Base-by-base conservation (phyloP, 2,329 filamentous ascomycete genomes). In the Hyphodiscus sp. region DNA sequence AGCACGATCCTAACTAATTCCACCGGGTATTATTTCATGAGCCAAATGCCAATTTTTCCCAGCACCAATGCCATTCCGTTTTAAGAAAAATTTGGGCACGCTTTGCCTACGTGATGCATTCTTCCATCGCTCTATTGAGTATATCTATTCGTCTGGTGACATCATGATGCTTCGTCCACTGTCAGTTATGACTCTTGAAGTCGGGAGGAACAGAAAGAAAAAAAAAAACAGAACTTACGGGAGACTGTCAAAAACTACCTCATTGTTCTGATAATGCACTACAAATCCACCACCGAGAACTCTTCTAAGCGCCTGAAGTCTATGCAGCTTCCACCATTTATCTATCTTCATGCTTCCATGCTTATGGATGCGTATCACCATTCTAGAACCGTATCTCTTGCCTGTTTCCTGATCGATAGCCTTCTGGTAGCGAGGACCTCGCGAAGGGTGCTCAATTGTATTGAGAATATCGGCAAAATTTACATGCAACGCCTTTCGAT, bases 241-340 rank as follows among this genome's bases (percentile, higher is more conserved):
- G 53, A 86, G 66, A 61, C 73, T 79, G 49, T 84, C 76, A 57
- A 83, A 76, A 5, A 86, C 77, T 18, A 80, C 76, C 56, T 77
- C 73, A 62, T 86, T 86, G 45, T 75, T 72, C 63, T 82, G 76
- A 64, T 84, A 86, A 69, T 86, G 83, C 49, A 75, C 75, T 45
- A 82, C 68, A 59, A 86, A 84, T 0, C 83, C 83, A 15, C 79
- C 77, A 54, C 81, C 79, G 42, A 88, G 70, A 29, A 83, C 71
- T 41, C 83, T 70, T 63, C 81, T 77, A 50, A 89, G 69, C 2
- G 78, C 77, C 56, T 83, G 80, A 49, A 87, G 69, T 29, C 84
- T 74, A 60, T 82, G 75, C 61, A 87, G 72, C 68, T 89, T 89
- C 85, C 85, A 89, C 86, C 86, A 89, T 59, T 79, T 78, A 67